Conservation (phyloP, 202 grass and related monocot species). For the Schoenoplectus tabernaemontani region DNA sequence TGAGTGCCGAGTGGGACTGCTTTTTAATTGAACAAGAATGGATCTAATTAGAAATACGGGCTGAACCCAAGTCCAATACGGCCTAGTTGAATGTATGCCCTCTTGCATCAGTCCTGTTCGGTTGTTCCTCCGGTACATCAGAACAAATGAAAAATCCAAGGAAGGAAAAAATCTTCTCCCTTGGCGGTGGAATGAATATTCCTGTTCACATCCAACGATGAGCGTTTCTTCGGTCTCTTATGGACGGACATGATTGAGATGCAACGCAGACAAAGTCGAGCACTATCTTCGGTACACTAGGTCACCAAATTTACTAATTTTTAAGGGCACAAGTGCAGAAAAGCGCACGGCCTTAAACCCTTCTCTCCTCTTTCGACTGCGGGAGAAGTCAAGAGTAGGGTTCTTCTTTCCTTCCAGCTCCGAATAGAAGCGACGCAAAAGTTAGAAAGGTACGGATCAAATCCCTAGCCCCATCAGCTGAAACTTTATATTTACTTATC, state of each 20-base stretch:
- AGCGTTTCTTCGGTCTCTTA: not conserved
- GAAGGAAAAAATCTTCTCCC: constrained; percentile 8
- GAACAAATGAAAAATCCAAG: not conserved
- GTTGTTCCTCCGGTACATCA: constrained; percentile 1
- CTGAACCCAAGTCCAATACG: not conserved
- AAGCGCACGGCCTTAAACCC: not conserved
- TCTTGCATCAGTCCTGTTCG: not conserved
- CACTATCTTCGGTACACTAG: not conserved
- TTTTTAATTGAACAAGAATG: not conserved
- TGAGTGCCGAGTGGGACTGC: no score
- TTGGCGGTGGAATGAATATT: not conserved
- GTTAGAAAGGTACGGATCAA: not conserved
- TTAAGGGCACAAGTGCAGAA: not conserved
- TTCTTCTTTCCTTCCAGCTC: not conserved
- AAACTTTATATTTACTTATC: not conserved
- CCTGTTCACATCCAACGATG: constrained; percentile 21
- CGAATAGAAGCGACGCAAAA: not conserved
- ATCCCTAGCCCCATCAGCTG: not conserved
- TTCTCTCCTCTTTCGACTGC: not conserved
- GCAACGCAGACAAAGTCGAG: not conserved
- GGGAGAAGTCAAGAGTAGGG: constrained; percentile 6
- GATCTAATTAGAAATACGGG: not conserved
- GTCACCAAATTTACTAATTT: not conserved
- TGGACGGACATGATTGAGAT: not conserved
- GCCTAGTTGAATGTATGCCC: not conserved